These are phyloP conservation scores for Chaetomium sp. DNA, from an alignment of 2,329 filamentous ascomycete genomes.

Conservation along the genomic window DNA sequence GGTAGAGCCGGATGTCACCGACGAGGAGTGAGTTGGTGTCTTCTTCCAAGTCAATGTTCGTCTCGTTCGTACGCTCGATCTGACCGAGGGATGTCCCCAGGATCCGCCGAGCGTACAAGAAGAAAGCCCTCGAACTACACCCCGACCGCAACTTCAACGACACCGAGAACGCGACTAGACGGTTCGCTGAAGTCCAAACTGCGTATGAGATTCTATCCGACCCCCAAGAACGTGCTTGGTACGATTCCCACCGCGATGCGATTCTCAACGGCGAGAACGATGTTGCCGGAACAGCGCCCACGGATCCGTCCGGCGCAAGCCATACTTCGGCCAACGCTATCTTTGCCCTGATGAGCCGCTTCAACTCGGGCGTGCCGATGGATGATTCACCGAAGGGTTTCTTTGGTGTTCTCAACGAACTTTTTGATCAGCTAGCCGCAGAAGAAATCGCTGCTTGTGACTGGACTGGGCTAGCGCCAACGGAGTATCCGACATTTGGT, in stretches of 20 bases:
- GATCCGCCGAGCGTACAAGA: slow-evolving; percentile 89
- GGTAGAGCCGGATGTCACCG: slow-evolving; percentile 64
- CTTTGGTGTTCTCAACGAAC: slow-evolving; percentile 69
- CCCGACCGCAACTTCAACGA: slow-evolving; percentile 90
- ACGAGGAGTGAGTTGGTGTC: slow-evolving; percentile 61
- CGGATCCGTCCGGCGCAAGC: slow-evolving; percentile 49
- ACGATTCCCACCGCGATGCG: slow-evolving; percentile 85
- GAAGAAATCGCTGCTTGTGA: slow-evolving; percentile 74
- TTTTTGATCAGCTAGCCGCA: slow-evolving; percentile 70
- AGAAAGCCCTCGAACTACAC: slow-evolving; percentile 85
- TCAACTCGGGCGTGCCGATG: slow-evolving; percentile 72
- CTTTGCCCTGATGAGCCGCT: slow-evolving; percentile 68
- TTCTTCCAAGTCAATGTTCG: neutral
- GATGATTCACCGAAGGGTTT: slow-evolving; percentile 76
- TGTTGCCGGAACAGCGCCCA: slow-evolving; percentile 30
- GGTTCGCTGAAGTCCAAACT: slow-evolving; percentile 86
- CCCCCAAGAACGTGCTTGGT: slow-evolving; percentile 93
- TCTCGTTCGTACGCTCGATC: neutral
- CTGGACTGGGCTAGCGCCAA: slow-evolving; percentile 53
- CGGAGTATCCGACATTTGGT: slow-evolving; percentile 79
- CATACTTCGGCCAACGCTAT: slow-evolving; percentile 79
- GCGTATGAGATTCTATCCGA: slow-evolving; percentile 96
- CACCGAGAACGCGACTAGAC: slow-evolving; percentile 71
- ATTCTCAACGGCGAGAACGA: slow-evolving; percentile 64
- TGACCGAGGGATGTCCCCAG: slow-evolving; percentile 35